These are phyloP conservation scores for Trichoderma virens DNA, from an alignment of 495 filamentous ascomycete species.

Conservation along the genomic window DNA sequence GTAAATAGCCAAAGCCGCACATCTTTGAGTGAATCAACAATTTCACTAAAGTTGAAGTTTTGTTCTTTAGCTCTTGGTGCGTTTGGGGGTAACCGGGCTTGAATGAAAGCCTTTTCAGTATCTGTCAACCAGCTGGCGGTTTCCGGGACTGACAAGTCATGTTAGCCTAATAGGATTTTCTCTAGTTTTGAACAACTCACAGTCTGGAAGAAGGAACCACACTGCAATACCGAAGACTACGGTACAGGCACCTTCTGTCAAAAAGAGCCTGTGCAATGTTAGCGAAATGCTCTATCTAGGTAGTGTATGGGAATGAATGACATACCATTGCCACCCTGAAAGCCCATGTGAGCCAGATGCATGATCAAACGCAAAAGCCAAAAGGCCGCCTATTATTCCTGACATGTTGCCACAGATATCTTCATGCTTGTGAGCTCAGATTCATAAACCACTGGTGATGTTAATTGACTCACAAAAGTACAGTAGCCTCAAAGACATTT, in stretches of 20 bases:
- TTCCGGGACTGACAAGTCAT: slow-evolving; percentile 25
- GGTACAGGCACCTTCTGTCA: slow-evolving; percentile 33
- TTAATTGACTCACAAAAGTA: slow-evolving; percentile 25
- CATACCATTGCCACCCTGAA: slow-evolving; percentile 34
- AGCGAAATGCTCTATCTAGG: not conserved
- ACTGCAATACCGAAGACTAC: slow-evolving; percentile 26
- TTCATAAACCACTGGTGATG: not conserved
- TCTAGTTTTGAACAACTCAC: slow-evolving; percentile 13
- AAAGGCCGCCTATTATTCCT: slow-evolving; percentile 30
- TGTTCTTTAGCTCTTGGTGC: slow-evolving; percentile 29
- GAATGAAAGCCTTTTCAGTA: slow-evolving; percentile 33
- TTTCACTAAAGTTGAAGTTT: slow-evolving; percentile 29
- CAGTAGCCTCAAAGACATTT: slow-evolving; percentile 29
- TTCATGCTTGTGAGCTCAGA: slow-evolving; percentile 9
- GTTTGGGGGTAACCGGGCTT: slow-evolving; percentile 34
- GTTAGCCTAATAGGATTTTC: slow-evolving; percentile 4
- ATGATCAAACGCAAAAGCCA: slow-evolving; percentile 35
- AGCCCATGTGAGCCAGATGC: slow-evolving; percentile 25
- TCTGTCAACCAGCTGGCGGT: slow-evolving; percentile 34
- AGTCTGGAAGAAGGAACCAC: slow-evolving; percentile 34
- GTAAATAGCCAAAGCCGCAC: slow-evolving; percentile 30
- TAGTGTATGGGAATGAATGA: not conserved
- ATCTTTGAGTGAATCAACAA: slow-evolving; percentile 27
- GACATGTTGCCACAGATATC: slow-evolving; percentile 27
- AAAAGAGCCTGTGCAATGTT: slow-evolving; percentile 17